Evolutionary conservation across 352 stramenopile genomes (phyloP).

Genomic region (Phytophthora citricola): DNA sequence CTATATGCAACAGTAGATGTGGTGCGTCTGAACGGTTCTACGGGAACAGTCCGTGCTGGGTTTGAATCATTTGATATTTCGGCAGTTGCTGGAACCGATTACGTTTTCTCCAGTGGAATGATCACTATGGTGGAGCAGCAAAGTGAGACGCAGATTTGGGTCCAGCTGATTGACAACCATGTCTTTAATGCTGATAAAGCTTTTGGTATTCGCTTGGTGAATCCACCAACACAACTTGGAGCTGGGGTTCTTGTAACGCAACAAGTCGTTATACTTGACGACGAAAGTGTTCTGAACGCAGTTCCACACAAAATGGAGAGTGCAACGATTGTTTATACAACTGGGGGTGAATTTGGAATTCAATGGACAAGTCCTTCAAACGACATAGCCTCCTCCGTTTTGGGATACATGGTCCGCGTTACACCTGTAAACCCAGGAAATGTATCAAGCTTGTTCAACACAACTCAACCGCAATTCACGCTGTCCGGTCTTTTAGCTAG

Average conservation of each 20-base stretch:
- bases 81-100: slow-evolving; percentile 37
- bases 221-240: not conserved
- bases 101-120: slow-evolving; percentile 37
- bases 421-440: slow-evolving; percentile 7
- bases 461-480: slow-evolving; percentile 38
- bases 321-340: slow-evolving; percentile 29
- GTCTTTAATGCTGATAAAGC: slow-evolving; percentile 37
- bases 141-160: slow-evolving; percentile 38
- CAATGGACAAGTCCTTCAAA: slow-evolving; percentile 29
- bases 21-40: slow-evolving; percentile 59
- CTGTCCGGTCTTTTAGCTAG: slow-evolving; percentile 44
- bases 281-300: slow-evolving; percentile 46
- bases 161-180: slow-evolving; percentile 56
- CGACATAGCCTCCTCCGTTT: not conserved
- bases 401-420: slow-evolving; percentile 53
- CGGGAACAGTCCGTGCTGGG: slow-evolving; percentile 40
- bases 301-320: slow-evolving; percentile 28
- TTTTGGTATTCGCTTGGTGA: slow-evolving; percentile 51
- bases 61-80: slow-evolving; percentile 63
- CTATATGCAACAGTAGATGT: slow-evolving; percentile 50
- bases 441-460: slow-evolving; percentile 56
- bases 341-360: slow-evolving; percentile 59
- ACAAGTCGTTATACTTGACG: slow-evolving; percentile 49
- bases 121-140: slow-evolving; percentile 46
- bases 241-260: slow-evolving; percentile 30